Evolutionary conservation across 768 basidiomycete genomes (phyloP).

Genomic region (Zangia roseola): DNA sequence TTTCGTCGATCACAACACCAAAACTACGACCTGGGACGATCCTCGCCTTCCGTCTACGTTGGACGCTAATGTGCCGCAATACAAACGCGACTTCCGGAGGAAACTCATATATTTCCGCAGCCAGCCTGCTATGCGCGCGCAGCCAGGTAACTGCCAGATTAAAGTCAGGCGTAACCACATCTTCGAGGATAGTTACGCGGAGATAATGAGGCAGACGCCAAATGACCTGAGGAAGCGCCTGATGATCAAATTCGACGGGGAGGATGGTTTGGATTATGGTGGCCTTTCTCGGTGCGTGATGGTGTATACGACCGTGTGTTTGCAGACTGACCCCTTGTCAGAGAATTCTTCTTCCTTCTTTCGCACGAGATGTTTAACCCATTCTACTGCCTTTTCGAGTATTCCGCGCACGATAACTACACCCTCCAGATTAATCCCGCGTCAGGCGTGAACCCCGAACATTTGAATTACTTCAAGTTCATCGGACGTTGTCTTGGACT

Average conservation of each 20-base stretch:
- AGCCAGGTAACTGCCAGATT: slow-evolving; percentile 98
- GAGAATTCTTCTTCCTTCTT: slow-evolving; percentile 99
- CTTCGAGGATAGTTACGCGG: slow-evolving; percentile 98
- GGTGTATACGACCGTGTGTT: background rate
- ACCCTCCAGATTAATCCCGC: slow-evolving; percentile 99
- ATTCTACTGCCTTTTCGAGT: slow-evolving; percentile 99
- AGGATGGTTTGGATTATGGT: slow-evolving; percentile 98
- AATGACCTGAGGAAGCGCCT: slow-evolving; percentile 97
- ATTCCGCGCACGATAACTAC: slow-evolving; percentile 99
- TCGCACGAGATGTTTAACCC: slow-evolving; percentile 99
- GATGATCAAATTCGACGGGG: slow-evolving; percentile 99
- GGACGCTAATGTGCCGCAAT: slow-evolving; percentile 97
- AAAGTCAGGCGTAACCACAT: slow-evolving; percentile 98
- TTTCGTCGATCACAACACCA: slow-evolving; percentile 99
- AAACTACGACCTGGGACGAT: slow-evolving; percentile 99
- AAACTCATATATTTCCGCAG: slow-evolving; percentile 99
- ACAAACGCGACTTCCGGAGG: slow-evolving; percentile 98
- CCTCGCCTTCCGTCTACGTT: slow-evolving; percentile 93
- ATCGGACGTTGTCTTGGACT: slow-evolving; percentile 94
- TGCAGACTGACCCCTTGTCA: slow-evolving; percentile 32
- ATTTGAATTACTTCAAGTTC: slow-evolving; percentile 99
- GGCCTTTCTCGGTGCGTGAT: slow-evolving; percentile 83
- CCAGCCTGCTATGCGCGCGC: slow-evolving; percentile 96
- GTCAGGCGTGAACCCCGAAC: slow-evolving; percentile 97
- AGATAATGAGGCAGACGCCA: slow-evolving; percentile 99